Base-by-base conservation (phyloP, 768 basidiomycete species). In the Mycena rosella region DNA sequence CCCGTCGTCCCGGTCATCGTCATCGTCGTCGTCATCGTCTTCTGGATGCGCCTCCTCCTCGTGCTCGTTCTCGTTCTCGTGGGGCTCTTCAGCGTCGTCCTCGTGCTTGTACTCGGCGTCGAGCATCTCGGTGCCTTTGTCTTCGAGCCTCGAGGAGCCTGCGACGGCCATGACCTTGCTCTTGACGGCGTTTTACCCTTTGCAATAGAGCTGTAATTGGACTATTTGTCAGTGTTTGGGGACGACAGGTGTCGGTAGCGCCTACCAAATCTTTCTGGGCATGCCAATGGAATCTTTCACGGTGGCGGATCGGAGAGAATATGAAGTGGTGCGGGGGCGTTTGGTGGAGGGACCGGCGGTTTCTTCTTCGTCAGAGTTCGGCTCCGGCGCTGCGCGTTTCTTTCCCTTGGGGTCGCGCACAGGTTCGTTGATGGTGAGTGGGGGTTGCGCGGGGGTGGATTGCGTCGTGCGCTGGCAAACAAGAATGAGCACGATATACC, bases 371-470 rank as follows among this genome's bases (percentile, higher is more conserved):
- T 92, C 91, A 48, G 88, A 88, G 71, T 80, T 80, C 36, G 83
- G 79, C 80, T 95, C 92, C 53, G 91, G 91, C 34, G 85, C 88
- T 42, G 94, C 95, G 74, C 94, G 92, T 83, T 96, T 97, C 89
- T 98, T 98, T 65, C 95, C 96, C 81, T 96, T 96, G 71, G 80
- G 79, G 81, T 95, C 93, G 75, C 85, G 86, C 3, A 82, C 72
- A 53, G 91, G 88, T 85, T 95, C 94, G 89, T 89, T 90, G 80
- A 94, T 95, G 63, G 87, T 81, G 80, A 87, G 78, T 72, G 85
- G 76, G 71, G 82, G 54, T 74, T 82, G 73, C 69, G 81, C 70
- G 68, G 82, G 59, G 76, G 61, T 54, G 87, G 86, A 67, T 85
- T 83, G 75, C 89, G 88, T 75, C 90, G 88, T 73, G 86, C 82